Base-by-base conservation (phyloP, 1,139 yeast genomes). In the Taphrina betulina region DNA sequence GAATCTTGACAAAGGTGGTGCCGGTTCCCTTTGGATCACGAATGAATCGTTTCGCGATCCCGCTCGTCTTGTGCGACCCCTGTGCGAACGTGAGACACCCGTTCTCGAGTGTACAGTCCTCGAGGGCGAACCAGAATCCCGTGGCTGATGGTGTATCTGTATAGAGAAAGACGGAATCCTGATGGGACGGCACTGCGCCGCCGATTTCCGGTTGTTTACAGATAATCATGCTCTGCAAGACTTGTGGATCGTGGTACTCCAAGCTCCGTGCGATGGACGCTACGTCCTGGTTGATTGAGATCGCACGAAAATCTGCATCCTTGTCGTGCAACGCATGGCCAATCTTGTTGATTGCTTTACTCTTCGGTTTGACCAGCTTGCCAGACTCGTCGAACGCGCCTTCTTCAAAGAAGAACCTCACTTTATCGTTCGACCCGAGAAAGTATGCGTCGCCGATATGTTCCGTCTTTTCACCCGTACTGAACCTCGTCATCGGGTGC, bases 51-150 rank as follows among this genome's bases (percentile, higher is more conserved):
- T 81, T 81, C n/a, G 75, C 72, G 3, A 85, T 75, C 0, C 82
- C 81, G 35, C 75, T 72, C 2, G 70, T 71, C 65, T 77, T 78
- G 65, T 85, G 95, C 1, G 88, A 78, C 0, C 92, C 92, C 0
- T 94, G 90, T n/a, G 79, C 74, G 65, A 77, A 84, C 60, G 81
- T 78, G 28, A 85, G 71, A 60, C 94, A 85, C 0, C 95, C 95
- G 66, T 85, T 85, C 5, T 71, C 72, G 4, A 67, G 61, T 1
- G 83, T 81, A 66, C 94, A 85, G 64, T 84, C 86, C 63, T 85
- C 89, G 61, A 85, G 70, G 0, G 95, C 92, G 65, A 81, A 80
- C 95, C 95, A 85, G 66, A 83, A 85, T 3, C 95, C 95, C 40
- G 85, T 68, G 0, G 92, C 89, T 1, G 81, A 71, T 56, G 78